Evolutionary conservation across 1,284 basidiomycete genomes (phyloP), one percentile per base, ranked within the genome.

Genomic region (Grifola frondosa): DNA sequence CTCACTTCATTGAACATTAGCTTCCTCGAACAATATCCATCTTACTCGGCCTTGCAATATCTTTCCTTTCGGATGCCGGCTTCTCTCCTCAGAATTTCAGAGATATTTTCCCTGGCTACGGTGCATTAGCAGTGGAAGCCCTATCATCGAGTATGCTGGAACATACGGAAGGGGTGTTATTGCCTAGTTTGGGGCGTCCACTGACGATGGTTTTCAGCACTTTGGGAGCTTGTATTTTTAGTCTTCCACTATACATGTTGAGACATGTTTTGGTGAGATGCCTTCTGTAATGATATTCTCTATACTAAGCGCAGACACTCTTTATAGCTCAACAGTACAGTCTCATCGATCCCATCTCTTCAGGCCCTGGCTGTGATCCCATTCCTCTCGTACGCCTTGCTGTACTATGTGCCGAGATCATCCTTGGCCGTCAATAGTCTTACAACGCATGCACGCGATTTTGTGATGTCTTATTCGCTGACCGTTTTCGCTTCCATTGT

Each of bases 201-300:
- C 70, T 78, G 52, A 71, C 74, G 23, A 70, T 73, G 11, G 76
- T 79, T 16, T 69, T 74, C 5, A 76, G 73, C 46, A 75, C 74
- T 2, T 59, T 88, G 4, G 85, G 84, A 22, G 84, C 83, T 26
- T 77, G 77, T 17, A 44, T 80, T 12, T 71, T 87, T 54, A 75
- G 75, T 4, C 67, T 85, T 28, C 78, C 81, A 11, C 70, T 85
- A 40, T 88, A 87, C 53, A 53, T 74, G 13, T 78, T 84, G 52
- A 70, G 75, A 52, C 71, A 70, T 45, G 57, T 81, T 7, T 44
- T 84, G 46, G 85, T 87, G 56, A 50, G 80, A 63, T n/a, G 24
- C n/a, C 11, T 24, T n/a, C 15, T 13, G 24, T 25, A 7, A n/a
- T 17, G 17, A 28, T 35, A 10, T 37, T 37, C 30, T 22, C 15